A percentile compares a stretch with the other conserved stretches of the same genome.
Conservation (phyloP, 1,284 basidiomycete genomes). For the Heterobasidion parviporum region DNA sequence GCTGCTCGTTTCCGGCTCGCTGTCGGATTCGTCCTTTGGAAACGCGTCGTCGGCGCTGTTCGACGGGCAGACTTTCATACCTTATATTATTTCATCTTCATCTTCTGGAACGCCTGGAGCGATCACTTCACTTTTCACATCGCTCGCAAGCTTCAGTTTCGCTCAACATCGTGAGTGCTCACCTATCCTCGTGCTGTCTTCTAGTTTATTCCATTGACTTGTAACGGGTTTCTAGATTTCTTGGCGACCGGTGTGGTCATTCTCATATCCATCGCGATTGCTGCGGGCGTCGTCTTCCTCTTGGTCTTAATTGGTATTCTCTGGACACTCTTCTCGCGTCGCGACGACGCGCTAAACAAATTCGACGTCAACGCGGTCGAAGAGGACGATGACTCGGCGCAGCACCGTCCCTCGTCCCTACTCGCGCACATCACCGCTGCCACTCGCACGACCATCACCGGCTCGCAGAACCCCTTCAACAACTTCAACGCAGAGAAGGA, state of each 20-base stretch:
- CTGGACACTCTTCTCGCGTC: conserved; percentile 79
- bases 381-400: conserved; percentile 66
- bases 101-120: conserved; percentile 64
- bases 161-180: conserved; percentile 52
- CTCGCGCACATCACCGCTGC: conserved; percentile 86
- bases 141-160: conserved; percentile 72
- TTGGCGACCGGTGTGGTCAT: conserved; percentile 91
- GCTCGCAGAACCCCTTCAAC: conserved; percentile 41
- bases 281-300: conserved; percentile 90
- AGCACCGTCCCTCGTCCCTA: conserved; percentile 71
- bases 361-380: conserved; percentile 49
- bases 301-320: conserved; percentile 84
- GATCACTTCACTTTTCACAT: conserved; percentile 77
- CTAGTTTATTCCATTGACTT: conserved; percentile 6
- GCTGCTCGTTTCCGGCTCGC: conserved; percentile 81
- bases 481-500: conserved; percentile 43
- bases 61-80: conserved; percentile 79
- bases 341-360: conserved; percentile 59
- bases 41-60: conserved; percentile 81
- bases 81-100: conserved; percentile 73
- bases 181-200: background rate
- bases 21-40: conserved; percentile 67
- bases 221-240: conserved; percentile 46
- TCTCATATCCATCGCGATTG: conserved; percentile 94
- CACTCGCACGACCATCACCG: conserved; percentile 69